Base-by-base conservation (phyloP, 164 flowering plant species). In the Vitis rupestris region DNA sequence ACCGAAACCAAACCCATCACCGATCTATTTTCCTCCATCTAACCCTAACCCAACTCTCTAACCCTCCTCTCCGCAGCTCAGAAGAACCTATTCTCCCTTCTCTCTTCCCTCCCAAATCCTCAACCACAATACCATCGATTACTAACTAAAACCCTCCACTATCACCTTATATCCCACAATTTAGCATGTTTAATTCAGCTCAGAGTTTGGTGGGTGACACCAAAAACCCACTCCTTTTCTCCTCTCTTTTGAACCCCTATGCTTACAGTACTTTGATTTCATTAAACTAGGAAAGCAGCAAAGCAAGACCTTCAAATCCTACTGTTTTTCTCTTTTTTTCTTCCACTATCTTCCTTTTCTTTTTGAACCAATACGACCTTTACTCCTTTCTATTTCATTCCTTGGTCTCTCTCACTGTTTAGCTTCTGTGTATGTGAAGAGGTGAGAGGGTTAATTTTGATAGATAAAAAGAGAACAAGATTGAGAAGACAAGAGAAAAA, bases 21-120 rank as follows among this genome's bases (percentile, higher is more conserved):
- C 59, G 27, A 62, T 70, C 76, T 69, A 55, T 30, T 23, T 67
- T 13, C 29, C 58, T 56, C 57, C 50, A 59, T 71, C 81, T 72
- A 75, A 72, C 76, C 81, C 78, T 70, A 75, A 75, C 55, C 78
- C 76, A 70, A 65, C 50, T 16, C 54, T 10, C 31, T 17, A 61
- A 55, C 59, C 64, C 61, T 64, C 56, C 13, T 9, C 65, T 51
- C 59, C n/a, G 7, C 23, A 57, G 14, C 51, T 31, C 8, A 59
- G 27, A n/a, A 14, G 10, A 59, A 66, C 8, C 55, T 7, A 9
- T 15, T 62, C 63, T 4, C 59, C 60, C 48, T 19, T 19, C 55
- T 66, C 16, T 50, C 51, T 29, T 14, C 55, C 23, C 62, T 55
- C 64, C 64, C 69, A 68, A 68, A 70, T 63, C n/a, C 64, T 23